phyloP scores from a whole-genome alignment of 225 moss, liverwort and hornwort species.

The Marchantia polymorpha region DNA sequence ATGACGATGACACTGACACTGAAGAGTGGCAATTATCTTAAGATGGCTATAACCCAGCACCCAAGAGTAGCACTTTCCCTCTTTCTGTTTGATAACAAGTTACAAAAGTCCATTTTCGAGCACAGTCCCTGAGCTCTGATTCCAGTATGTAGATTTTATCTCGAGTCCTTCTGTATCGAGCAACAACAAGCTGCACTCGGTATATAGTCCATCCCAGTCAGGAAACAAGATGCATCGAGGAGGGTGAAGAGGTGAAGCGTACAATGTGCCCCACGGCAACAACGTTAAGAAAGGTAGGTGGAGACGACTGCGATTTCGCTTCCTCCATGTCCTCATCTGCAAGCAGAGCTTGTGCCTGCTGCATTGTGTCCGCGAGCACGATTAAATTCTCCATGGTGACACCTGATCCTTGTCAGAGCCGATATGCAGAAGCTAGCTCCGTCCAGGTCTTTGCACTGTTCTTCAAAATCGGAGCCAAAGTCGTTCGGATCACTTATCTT shows the following conservation, averaged over 20 bases:
- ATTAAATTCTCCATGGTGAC: conserved; percentile 89
- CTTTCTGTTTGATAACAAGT: not conserved
- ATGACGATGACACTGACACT: not conserved
- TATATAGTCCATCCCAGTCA: not conserved
- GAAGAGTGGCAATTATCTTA: not conserved
- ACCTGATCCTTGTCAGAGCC: conserved; percentile 15
- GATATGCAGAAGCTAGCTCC: conserved; percentile 22
- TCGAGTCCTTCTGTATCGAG: not conserved
- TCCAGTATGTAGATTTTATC: not conserved
- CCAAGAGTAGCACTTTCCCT: not conserved
- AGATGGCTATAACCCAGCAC: not conserved
- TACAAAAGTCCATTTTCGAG: not conserved
- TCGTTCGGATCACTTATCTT: conserved; percentile 9
- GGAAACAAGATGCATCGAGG: not conserved
- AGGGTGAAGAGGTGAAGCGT: conserved; percentile 37
- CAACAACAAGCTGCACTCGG: not conserved
- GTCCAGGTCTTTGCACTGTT: conserved; percentile 10
- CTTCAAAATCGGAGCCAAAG: conserved; percentile 16
- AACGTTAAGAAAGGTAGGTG: conserved; percentile 69
- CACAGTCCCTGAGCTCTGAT: not conserved
- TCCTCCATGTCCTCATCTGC: conserved; percentile 88
- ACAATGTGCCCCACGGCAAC: conserved; percentile 90
- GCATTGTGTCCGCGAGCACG: conserved; percentile 87
- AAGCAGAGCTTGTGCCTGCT: conserved; percentile 86
- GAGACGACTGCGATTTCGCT: conserved; percentile 38